phyloP scores from a whole-genome alignment of 2,329 filamentous ascomycete species.

The Ophiostoma fasciatum region DNA sequence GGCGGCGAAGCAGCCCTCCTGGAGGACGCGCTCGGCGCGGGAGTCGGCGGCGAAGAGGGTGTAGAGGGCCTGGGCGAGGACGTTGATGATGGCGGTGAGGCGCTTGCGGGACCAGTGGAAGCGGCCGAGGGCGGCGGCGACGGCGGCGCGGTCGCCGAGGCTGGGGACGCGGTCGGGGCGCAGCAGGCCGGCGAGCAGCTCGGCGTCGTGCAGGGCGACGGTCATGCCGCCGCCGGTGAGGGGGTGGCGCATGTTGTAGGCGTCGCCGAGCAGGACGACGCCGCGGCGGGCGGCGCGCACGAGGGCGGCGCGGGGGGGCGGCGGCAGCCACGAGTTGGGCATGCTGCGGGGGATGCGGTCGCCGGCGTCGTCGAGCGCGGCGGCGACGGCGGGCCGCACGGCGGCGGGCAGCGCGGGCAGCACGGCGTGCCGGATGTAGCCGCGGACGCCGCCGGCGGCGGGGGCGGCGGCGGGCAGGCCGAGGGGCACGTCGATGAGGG shows the following conservation, averaged over 20 bases:
- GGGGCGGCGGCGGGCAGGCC: conserved; percentile 58
- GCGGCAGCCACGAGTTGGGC: conserved; percentile 90
- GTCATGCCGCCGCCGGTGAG: conserved; percentile 97
- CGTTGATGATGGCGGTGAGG: conserved; percentile 82
- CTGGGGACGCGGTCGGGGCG: conserved; percentile 51
- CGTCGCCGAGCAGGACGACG: conserved; percentile 75
- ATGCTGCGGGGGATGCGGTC: conserved; percentile 57
- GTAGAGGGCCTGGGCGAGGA: conserved; percentile 91
- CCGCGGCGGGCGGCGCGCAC: conserved; percentile 47
- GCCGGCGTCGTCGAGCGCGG: conserved; percentile 59
- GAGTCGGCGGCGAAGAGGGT: conserved; percentile 78
- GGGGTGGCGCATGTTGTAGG: conserved; percentile 98
- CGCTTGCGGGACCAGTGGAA: conserved; percentile 85
- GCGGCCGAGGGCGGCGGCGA: conserved; percentile 51
- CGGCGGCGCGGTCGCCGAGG: conserved; percentile 50
- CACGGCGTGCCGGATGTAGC: conserved; percentile 62
- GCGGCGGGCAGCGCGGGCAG: conserved; percentile 60
- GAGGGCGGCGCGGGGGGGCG: conserved; percentile 20
- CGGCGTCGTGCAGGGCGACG: conserved; percentile 84
- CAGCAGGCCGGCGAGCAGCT: conserved; percentile 61
- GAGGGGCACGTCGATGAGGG: conserved; percentile 74
- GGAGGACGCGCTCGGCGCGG: conserved; percentile 60
- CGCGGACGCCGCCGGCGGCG: conserved; percentile 67
- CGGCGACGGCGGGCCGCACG: conserved; percentile 58
- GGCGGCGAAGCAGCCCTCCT: conserved; percentile 84